Conservation (phyloP, 495 filamentous ascomycete species). For the Zalerion maritima region DNA sequence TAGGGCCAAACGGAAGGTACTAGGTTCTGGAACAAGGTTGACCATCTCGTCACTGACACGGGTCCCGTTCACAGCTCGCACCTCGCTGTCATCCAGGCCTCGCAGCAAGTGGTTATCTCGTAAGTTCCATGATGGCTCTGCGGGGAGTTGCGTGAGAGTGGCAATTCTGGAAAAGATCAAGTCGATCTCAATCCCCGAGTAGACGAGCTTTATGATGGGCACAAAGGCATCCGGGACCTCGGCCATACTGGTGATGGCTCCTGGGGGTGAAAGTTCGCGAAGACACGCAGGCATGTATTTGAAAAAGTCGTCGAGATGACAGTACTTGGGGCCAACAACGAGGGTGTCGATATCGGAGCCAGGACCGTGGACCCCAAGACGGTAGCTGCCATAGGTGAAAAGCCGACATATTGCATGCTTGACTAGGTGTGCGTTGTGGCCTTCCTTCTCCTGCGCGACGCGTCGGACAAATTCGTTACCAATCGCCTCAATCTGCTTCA, state of each 20-base stretch:
- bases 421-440: conserved; percentile 58
- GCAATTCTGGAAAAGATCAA: conserved; percentile 77
- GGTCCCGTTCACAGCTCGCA: conserved; percentile 83
- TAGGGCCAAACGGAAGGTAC: conserved; percentile 73
- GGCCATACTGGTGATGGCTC: conserved; percentile 71
- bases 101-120: conserved; percentile 71
- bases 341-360: conserved; percentile 97
- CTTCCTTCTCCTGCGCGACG: conserved; percentile 57
- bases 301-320: conserved; percentile 82
- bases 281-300: conserved; percentile 67
- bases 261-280: conserved; percentile 51
- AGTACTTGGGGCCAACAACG: conserved; percentile 76
- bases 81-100: conserved; percentile 71
- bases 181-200: conserved; percentile 84
- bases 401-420: conserved; percentile 77
- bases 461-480: conserved; percentile 70
- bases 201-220: conserved; percentile 90
- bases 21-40: conserved; percentile 71
- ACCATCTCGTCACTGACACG: conserved; percentile 87
- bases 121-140: conserved; percentile 47
- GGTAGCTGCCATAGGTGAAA: conserved; percentile 89
- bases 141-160: conserved; percentile 51
- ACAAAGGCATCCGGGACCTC: conserved; percentile 81
- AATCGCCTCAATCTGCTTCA: conserved; percentile 60
- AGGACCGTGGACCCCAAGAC: conserved; percentile 85